These are phyloP conservation scores for Huntiella decipiens DNA, from an alignment of 2,329 filamentous ascomycete genomes.

Conservation along the genomic window DNA sequence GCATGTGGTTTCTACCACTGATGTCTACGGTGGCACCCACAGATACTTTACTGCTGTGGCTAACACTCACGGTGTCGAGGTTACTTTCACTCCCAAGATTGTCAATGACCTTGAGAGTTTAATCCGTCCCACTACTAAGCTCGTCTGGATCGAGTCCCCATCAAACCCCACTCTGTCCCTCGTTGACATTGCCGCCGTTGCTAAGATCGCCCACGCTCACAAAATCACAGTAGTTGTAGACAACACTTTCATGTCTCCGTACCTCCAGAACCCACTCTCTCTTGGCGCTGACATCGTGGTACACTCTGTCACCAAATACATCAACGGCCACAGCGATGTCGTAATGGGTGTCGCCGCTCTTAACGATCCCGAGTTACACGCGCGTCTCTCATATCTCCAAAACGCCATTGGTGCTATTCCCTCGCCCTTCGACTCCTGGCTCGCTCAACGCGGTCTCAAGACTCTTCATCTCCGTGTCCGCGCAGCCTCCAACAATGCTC, in stretches of 20 bases:
- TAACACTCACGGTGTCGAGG: conserved; percentile 77
- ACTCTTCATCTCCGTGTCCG: conserved; percentile 83
- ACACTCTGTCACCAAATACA: conserved; percentile 96
- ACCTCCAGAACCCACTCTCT: conserved; percentile 88
- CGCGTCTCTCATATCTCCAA: conserved; percentile 73
- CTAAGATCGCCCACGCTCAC: conserved; percentile 63
- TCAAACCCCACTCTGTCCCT: conserved; percentile 87
- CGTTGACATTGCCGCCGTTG: conserved; percentile 80
- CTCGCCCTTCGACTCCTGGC: conserved; percentile 91
- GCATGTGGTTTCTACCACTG: conserved; percentile 89
- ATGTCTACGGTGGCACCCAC: conserved; percentile 96
- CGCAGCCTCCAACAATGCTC: conserved; percentile 69
- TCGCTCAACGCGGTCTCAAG: conserved; percentile 91
- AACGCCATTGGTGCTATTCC: conserved; percentile 95
- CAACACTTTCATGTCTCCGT: conserved; percentile 94
- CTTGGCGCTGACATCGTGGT: conserved; percentile 93
- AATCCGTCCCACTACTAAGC: conserved; percentile 73
- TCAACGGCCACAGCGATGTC: conserved; percentile 92
- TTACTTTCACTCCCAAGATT: conserved; percentile 86
- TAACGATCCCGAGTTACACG: conserved; percentile 64
- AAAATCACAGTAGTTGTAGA: conserved; percentile 95
- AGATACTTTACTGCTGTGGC: conserved; percentile 98
- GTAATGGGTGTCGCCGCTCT: conserved; percentile 95
- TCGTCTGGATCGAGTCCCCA: conserved; percentile 94
- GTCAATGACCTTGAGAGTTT: conserved; percentile 71